Percentiles rank a stretch among this genome's conserved stretches.
Conservation (phyloP, 768 basidiomycete species). For the Tylopilus rubrobrunneus region DNA sequence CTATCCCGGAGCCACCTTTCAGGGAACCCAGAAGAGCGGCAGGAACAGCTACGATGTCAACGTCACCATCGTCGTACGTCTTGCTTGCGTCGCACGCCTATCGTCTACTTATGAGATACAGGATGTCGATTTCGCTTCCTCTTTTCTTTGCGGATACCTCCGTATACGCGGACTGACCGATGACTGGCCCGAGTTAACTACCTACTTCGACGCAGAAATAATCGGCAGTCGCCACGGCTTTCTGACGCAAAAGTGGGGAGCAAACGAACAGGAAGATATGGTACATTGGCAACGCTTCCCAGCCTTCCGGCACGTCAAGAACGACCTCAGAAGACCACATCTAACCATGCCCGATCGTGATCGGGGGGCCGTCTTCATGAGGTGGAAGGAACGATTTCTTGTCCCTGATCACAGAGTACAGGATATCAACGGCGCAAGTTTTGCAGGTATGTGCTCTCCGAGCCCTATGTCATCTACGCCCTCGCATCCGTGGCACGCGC, state of each 20-base stretch:
- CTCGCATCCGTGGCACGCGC: conserved; percentile 10
- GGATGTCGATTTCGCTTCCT: conserved; percentile 88
- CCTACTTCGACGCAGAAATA: conserved; percentile 95
- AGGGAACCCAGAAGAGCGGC: conserved; percentile 92
- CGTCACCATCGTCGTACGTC: conserved; percentile 84
- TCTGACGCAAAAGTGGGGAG: conserved; percentile 86
- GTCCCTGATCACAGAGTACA: conserved; percentile 93
- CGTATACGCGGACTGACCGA: conserved; percentile 90
- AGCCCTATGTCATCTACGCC: neutral
- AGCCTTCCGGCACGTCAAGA: conserved; percentile 77
- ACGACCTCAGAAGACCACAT: conserved; percentile 73
- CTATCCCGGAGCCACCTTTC: conserved; percentile 85
- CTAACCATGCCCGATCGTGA: conserved; percentile 75
- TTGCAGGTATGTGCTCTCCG: conserved; percentile 64
- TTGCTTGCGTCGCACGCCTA: conserved; percentile 2
- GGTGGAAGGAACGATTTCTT: conserved; percentile 95
- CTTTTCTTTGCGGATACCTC: conserved; percentile 87
- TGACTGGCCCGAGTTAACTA: conserved; percentile 93
- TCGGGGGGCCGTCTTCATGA: conserved; percentile 85
- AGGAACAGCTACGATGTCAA: conserved; percentile 92
- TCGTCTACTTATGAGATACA: conserved; percentile 28
- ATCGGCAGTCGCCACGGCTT: conserved; percentile 91
- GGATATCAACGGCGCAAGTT: conserved; percentile 93
- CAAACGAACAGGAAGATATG: conserved; percentile 87
- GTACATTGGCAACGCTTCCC: conserved; percentile 95